A percentile compares a stretch with the other conserved stretches of the same genome.
phyloP scores from a whole-genome alignment of 1,284 basidiomycete species.

The Golubevia sp. region DNA sequence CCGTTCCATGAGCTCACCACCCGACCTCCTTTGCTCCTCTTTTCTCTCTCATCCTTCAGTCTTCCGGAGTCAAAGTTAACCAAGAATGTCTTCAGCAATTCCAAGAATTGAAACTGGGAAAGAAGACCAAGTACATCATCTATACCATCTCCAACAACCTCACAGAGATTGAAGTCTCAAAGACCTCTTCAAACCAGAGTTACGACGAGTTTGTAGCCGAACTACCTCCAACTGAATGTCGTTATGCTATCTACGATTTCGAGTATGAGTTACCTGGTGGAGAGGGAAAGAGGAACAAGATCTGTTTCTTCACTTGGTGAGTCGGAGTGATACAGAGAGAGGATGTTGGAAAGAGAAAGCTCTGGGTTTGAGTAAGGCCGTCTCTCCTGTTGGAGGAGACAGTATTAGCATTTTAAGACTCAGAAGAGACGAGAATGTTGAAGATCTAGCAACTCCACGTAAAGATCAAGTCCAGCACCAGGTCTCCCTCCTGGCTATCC shows the following conservation, averaged over 20 bases:
- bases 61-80: conserved; percentile 77
- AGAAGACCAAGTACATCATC: conserved; percentile 86
- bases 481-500: no score
- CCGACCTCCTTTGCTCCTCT: conserved; percentile 16
- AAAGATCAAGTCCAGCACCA: no score
- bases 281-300: conserved; percentile 84
- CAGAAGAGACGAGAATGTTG: background rate
- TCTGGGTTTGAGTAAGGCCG: no score
- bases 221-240: conserved; percentile 77
- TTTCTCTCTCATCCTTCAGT: conserved; percentile 63
- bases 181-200: conserved; percentile 59
- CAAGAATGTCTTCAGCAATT: conserved; percentile 70
- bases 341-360: no score
- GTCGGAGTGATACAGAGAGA: conserved; percentile 17
- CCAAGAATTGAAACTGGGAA: conserved; percentile 79
- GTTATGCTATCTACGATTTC: conserved; percentile 93
- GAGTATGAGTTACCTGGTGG: conserved; percentile 79
- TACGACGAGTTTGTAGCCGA: conserved; percentile 80
- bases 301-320: conserved; percentile 81
- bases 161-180: conserved; percentile 67
- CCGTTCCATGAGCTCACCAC: no score
- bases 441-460: background rate
- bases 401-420: background rate
- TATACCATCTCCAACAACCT: conserved; percentile 73
- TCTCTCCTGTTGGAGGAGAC: no score